Percentiles rank a stretch among this genome's conserved stretches.
These are phyloP conservation scores for Austroboletus novae-zelandiae DNA, from an alignment of 1,284 basidiomycete genomes.

Conservation along the genomic window DNA sequence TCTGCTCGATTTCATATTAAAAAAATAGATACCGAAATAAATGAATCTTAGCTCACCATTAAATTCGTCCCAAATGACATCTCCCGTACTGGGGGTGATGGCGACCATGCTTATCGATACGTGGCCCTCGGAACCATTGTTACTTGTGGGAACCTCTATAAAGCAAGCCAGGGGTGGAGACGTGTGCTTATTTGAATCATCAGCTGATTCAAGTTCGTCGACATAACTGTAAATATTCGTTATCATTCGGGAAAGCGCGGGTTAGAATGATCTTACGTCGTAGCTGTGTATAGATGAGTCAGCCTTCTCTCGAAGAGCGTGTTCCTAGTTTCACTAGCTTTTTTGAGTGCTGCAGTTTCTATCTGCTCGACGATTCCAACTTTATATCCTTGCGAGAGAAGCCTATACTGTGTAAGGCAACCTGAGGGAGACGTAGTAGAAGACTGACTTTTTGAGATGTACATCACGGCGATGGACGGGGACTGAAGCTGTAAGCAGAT, in stretches of 20 bases:
- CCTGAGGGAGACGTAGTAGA: background rate
- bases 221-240: constrained; percentile 53
- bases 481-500: constrained; percentile 82
- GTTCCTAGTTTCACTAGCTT: constrained; percentile 80
- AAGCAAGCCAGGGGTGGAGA: constrained; percentile 70
- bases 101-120: constrained; percentile 75
- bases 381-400: constrained; percentile 85
- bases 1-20: constrained; percentile 44
- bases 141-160: constrained; percentile 55
- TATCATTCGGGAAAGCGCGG: background rate
- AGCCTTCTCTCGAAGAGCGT: constrained; percentile 81
- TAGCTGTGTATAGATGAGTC: constrained; percentile 82
- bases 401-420: constrained; percentile 40
- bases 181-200: constrained; percentile 55
- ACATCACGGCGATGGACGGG: constrained; percentile 80
- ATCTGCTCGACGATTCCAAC: constrained; percentile 91
- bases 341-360: constrained; percentile 96
- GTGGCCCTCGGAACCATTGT: constrained; percentile 49
- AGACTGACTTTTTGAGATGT: constrained; percentile 79
- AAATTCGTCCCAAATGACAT: constrained; percentile 91
- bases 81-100: constrained; percentile 85
- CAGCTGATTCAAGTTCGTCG: constrained; percentile 68
- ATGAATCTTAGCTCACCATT: constrained; percentile 48
- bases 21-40: background rate
- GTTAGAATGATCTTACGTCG: constrained; percentile 60